phyloP scores from a whole-genome alignment of 177 flowering plant genomes.

The Vitis hybrid region DNA sequence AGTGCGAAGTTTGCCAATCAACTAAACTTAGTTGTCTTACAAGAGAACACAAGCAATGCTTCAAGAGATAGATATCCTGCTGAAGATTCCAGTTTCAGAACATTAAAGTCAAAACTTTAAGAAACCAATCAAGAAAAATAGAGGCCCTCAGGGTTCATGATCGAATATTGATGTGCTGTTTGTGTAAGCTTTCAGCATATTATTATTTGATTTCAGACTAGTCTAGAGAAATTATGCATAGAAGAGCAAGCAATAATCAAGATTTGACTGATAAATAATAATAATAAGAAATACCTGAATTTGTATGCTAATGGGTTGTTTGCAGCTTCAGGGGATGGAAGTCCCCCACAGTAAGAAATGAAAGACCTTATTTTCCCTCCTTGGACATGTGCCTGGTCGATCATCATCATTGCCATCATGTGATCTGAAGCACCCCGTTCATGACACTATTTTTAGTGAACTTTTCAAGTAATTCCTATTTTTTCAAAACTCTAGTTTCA shows the following conservation, averaged over 20 bases:
- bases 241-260: neutral
- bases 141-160: neutral
- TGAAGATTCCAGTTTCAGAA: too few species aligned
- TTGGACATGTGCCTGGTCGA: constrained; percentile 63
- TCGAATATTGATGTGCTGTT: neutral
- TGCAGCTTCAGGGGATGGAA: constrained; percentile 95
- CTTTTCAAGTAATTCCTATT: too few species aligned
- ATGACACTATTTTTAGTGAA: too few species aligned
- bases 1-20: neutral
- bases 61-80: too few species aligned
- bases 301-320: constrained; percentile 95
- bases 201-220: neutral
- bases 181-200: neutral
- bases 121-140: neutral
- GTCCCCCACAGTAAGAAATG: constrained; percentile 92
- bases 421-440: constrained; percentile 61
- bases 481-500: too few species aligned
- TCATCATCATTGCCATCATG: constrained; percentile 99
- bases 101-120: too few species aligned
- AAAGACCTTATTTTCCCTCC: constrained; percentile 78
- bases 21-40: neutral
- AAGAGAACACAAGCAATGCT: neutral
- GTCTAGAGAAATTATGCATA: neutral
- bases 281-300: constrained; percentile 64
- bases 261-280: too few species aligned